Base-by-base conservation (phyloP, 1,139 yeast species). In the Pichia sp. region DNA sequence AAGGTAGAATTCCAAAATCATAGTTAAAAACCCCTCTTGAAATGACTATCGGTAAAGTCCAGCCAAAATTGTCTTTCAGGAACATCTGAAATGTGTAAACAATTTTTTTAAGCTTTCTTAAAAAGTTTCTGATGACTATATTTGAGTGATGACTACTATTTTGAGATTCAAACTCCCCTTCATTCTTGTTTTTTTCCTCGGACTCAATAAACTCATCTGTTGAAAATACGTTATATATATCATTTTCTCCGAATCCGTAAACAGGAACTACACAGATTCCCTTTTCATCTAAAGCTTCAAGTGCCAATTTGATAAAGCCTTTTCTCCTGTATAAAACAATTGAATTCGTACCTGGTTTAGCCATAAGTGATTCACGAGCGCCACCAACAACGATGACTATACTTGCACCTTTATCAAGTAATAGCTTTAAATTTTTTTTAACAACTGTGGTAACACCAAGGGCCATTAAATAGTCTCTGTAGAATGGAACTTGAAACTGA, bases 311-410 rank as follows among this genome's bases (percentile, higher is more conserved):
- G 34, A 91, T 79, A 61, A 91, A 91, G 0, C 98, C 98, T 54
- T 81, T 84, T 30, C 98, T 72, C 52, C 79, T 83, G 38, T 78
- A 71, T 32, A 93, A 64, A 1, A 91, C 85, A 41, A 93, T 64
- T 43, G 79, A 79, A 47, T 75, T 68, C 8, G 64, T 58, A 1
- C 76, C 74, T 0, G 84, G 84, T 43, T 72, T 69, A 28, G 89
- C 84, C 30, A 85, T 61, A 37, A 91, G 66, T 2, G 94, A 79
- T 53, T 91, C 98, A 47, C 86, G 84, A 1, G 97, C 97, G 0
- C 98, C 98, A 5, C 98, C 98, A 31, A 91, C 79, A 2, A 91
- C 96, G 44, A 91, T 79, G 47, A 93, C 84, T 12, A 89, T 82
- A 3, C 95, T 84, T 49, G 72, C 74, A 48, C 80, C 79, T 31